Evolutionary conservation across 352 stramenopile species (phyloP), one percentile per base, ranked within the genome.

Genomic region (Phytophthora tubulina): DNA sequence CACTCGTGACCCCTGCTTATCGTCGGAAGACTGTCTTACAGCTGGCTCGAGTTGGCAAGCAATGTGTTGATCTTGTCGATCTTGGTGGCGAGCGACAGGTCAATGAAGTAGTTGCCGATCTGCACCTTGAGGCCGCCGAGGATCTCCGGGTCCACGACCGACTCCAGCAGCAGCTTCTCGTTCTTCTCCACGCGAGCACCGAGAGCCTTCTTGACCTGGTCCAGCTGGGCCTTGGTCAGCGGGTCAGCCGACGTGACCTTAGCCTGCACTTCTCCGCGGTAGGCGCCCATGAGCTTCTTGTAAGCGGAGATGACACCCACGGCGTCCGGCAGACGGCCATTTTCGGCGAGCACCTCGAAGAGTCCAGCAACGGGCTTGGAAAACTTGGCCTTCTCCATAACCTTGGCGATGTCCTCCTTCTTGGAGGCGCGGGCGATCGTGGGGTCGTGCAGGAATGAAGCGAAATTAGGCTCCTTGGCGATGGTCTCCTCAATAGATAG

Each of bases 91-190:
- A 98, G 88, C 74, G 94, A 98, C 73, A 99, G 79, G 85, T 99
- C 97, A 74, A 99, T 97, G 83, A 99, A 99, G 87, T 98, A 97
- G 85, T 99, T 98, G 72, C 96, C 97, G 81, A 99, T 98, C 85
- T 98, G 95, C 69, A 99, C 95, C 86, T 99, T 98, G 63, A 99
- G 89, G 69, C 97, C 97, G 38, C 97, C 97, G 67, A 99, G 77
- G 76, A 99, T 99, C 66, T 90, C 87, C 13, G 96, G 94, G 89
- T 99, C 93, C 35, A 98, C 94, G 49, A 97, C 85, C 33, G 88
- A 94, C 63, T 94, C 89, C 49, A 99, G 81, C 61, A 98, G 80
- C 56, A 99, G 87, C 63, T 94, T 98, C 68, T 98, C 94, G 46
- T 88, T 89, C 75, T 95, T 94, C 41, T 97, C 74, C 64, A 98